A percentile compares a stretch with the other conserved stretches of the same genome.
Evolutionary conservation across 768 basidiomycete genomes (phyloP).

Genomic region (Termitomyces sp.): DNA sequence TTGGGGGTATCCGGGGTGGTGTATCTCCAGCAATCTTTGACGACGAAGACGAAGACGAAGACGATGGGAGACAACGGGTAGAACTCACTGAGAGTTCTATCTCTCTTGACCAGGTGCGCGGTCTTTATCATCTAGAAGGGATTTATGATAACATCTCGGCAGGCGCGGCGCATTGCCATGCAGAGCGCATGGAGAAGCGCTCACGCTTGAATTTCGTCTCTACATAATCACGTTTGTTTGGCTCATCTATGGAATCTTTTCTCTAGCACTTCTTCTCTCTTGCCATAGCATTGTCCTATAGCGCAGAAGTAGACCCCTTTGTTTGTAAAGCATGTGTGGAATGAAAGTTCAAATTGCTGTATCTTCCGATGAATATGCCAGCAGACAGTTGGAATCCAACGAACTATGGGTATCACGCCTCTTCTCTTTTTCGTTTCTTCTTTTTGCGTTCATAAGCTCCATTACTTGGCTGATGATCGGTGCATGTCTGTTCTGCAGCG

Average conservation of each 20-base stretch:
- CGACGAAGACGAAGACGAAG: slow-evolving; percentile 73
- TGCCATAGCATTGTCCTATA: neutral
- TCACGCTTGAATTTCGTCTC: slow-evolving; percentile 35
- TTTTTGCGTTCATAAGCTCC: slow-evolving; percentile 2
- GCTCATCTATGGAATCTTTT: slow-evolving; percentile 12
- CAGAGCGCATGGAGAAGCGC: slow-evolving; percentile 85
- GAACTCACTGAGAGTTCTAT: slow-evolving; percentile 81
- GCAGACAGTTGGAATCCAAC: neutral
- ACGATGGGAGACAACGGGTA: slow-evolving; percentile 62
- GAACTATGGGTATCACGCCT: neutral
- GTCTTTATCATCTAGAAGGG: neutral
- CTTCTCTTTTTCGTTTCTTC: slow-evolving; percentile 11
- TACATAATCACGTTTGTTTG: neutral
- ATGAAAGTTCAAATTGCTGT: slow-evolving; percentile 2
- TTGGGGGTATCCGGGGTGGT: slow-evolving; percentile 64
- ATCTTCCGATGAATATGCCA: neutral
- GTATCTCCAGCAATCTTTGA: slow-evolving; percentile 31
- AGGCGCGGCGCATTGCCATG: slow-evolving; percentile 83
- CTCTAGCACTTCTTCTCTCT: slow-evolving; percentile 1
- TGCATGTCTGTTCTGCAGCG: neutral
- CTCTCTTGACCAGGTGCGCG: slow-evolving; percentile 82
- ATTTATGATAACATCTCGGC: neutral
- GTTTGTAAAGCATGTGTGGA: slow-evolving; percentile 12
- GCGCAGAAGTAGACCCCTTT: slow-evolving; percentile 12
- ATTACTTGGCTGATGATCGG: neutral